These are phyloP conservation scores for Neurospora tetraspora DNA, from an alignment of 495 filamentous ascomycete species.

Conservation along the genomic window DNA sequence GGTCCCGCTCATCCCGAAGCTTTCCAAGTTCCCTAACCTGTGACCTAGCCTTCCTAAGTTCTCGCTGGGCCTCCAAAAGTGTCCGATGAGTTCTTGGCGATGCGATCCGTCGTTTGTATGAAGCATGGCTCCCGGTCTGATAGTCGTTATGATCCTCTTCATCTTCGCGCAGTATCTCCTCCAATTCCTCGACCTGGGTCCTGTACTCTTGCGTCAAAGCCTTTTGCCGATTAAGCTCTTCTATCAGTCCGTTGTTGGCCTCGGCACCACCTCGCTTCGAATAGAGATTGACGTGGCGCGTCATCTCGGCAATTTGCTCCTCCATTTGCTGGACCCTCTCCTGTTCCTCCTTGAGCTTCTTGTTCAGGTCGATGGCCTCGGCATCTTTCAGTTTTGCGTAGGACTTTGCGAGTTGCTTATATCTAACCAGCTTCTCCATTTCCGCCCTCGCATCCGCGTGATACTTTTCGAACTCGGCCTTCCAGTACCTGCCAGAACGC, in stretches of 20 bases:
- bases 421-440: slow-evolving; percentile 67
- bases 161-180: slow-evolving; percentile 28
- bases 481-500: slow-evolving; percentile 88
- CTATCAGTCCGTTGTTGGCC: slow-evolving; percentile 39
- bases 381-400: slow-evolving; percentile 86
- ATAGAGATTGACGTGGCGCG: slow-evolving; percentile 38
- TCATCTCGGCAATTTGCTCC: slow-evolving; percentile 52
- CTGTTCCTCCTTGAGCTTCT: slow-evolving; percentile 58
- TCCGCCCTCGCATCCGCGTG: slow-evolving; percentile 68
- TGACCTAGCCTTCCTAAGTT: slow-evolving; percentile 35
- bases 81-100: slow-evolving; percentile 39
- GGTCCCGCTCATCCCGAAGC: slow-evolving; percentile 37
- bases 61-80: slow-evolving; percentile 34
- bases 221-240: slow-evolving; percentile 55
- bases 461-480: slow-evolving; percentile 76
- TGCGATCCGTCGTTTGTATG: slow-evolving; percentile 19
- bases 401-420: slow-evolving; percentile 73
- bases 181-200: slow-evolving; percentile 53
- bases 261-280: slow-evolving; percentile 31
- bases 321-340: slow-evolving; percentile 39
- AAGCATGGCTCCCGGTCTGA: slow-evolving; percentile 10
- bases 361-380: slow-evolving; percentile 60
- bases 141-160: slow-evolving; percentile 29
- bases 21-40: slow-evolving; percentile 41
- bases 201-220: slow-evolving; percentile 59